A percentile compares a stretch with the other conserved stretches of the same genome.
Conservation (phyloP, 768 basidiomycete genomes). For the Psilocybe sp. region DNA sequence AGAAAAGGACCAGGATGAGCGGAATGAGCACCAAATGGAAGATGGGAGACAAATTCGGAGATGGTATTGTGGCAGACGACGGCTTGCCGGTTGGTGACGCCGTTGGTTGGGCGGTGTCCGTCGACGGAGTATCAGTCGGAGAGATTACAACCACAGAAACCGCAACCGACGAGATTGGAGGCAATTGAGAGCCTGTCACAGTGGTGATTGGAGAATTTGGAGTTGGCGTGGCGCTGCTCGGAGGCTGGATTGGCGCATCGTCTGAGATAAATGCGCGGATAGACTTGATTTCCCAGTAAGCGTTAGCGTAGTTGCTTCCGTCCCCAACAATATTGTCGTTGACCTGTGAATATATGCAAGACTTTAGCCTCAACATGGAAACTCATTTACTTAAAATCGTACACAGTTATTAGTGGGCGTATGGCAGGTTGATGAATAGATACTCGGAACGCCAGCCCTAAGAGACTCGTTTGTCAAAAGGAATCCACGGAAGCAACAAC, state of each 20-base stretch:
- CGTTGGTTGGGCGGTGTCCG: too few relatives aligned
- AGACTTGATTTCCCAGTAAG: slow-evolving; percentile 60
- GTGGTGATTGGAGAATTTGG: neutral
- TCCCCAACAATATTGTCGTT: slow-evolving; percentile 47
- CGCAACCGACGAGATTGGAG: too few relatives aligned
- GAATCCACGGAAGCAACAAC: too few relatives aligned
- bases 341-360: slow-evolving; percentile 12
- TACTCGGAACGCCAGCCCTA: slow-evolving; percentile 31
- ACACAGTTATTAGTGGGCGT: slow-evolving; percentile 36
- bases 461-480: neutral
- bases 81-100: too few relatives aligned
- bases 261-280: slow-evolving; percentile 53
- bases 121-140: too few relatives aligned
- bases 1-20: too few relatives aligned
- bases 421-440: slow-evolving; percentile 42
- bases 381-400: slow-evolving; percentile 13
- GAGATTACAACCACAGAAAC: too few relatives aligned
- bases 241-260: neutral
- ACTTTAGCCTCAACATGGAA: neutral
- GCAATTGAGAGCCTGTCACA: too few relatives aligned
- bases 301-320: slow-evolving; percentile 43
- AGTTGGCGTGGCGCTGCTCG: neutral
- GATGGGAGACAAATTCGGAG: too few relatives aligned
- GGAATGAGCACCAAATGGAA: too few relatives aligned
- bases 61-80: too few relatives aligned